Percentiles rank a stretch among this genome's conserved stretches.
Evolutionary conservation across 2,329 filamentous ascomycete genomes (phyloP).

Genomic region (Hawksworthiomyces lignivorus): DNA sequence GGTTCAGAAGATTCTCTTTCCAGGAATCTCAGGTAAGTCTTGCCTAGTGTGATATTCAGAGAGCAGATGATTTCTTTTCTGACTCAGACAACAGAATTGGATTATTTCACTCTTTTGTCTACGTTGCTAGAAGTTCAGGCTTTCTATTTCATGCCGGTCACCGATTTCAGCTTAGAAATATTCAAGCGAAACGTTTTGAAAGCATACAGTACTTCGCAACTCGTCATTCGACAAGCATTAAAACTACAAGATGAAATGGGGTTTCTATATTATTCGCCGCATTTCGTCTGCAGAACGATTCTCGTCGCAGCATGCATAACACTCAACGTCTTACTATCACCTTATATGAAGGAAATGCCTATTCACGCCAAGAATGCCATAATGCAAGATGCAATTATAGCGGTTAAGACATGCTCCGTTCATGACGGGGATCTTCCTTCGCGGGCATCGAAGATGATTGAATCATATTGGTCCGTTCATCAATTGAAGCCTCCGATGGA

Average conservation of each 20-base stretch:
- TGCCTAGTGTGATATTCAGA: neutral
- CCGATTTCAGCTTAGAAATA: conserved; percentile 28
- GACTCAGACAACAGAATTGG: conserved; percentile 31
- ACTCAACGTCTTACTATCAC: conserved; percentile 37
- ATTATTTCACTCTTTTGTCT: conserved; percentile 40
- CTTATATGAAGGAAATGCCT: conserved; percentile 28
- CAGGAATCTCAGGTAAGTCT: conserved; percentile 36
- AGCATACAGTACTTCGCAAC: conserved; percentile 39
- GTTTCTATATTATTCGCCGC: conserved; percentile 40
- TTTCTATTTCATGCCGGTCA: conserved; percentile 42
- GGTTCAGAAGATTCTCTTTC: conserved; percentile 37
- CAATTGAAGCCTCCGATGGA: conserved; percentile 31
- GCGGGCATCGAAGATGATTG: conserved; percentile 38
- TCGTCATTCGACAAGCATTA: conserved; percentile 34
- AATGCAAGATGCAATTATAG: conserved; percentile 25
- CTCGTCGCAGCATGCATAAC: conserved; percentile 38
- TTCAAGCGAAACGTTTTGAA: conserved; percentile 39
- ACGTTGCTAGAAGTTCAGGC: conserved; percentile 45
- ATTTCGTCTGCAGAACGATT: conserved; percentile 41
- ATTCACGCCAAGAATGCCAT: conserved; percentile 21
- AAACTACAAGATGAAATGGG: conserved; percentile 32
- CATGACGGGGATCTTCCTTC: conserved; percentile 41
- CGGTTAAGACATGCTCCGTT: conserved; percentile 35
- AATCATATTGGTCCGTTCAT: conserved; percentile 39
- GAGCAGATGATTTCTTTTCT: neutral